Percentiles rank a stretch among this genome's conserved stretches.
phyloP scores from a whole-genome alignment of 768 basidiomycete species.

The Amanita brunnescens region DNA sequence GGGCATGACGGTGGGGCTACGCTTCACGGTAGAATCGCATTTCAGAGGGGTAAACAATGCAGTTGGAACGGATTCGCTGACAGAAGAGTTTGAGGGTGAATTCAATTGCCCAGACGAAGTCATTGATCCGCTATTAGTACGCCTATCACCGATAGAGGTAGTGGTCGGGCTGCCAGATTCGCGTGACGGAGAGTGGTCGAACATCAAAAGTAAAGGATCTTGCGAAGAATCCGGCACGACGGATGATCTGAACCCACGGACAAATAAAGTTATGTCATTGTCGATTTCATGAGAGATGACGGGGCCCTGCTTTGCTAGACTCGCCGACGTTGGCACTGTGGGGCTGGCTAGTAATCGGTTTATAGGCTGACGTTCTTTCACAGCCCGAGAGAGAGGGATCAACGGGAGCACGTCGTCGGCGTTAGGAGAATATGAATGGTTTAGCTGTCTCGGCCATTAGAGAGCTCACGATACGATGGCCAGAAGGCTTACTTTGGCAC shows the following conservation, averaged over 20 bases:
- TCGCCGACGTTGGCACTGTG: neutral
- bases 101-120: neutral
- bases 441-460: neutral
- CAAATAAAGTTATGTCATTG: neutral
- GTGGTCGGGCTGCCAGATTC: neutral
- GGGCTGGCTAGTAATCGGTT: neutral
- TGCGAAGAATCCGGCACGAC: neutral
- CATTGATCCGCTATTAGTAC: neutral
- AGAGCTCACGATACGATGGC: conserved; percentile 6
- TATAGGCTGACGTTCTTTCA: neutral
- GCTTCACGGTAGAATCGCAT: neutral
- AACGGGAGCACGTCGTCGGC: conserved; percentile 6
- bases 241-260: neutral
- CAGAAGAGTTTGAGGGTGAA: neutral
- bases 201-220: conserved; percentile 2
- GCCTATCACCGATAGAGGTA: neutral
- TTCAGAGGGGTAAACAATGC: neutral
- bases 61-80: neutral
- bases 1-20: neutral
- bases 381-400: neutral
- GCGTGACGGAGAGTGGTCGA: neutral
- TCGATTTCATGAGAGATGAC: neutral
- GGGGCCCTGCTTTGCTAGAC: neutral
- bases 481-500: conserved; percentile 22
- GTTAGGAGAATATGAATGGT: conserved; percentile 9